Conservation (phyloP, 2,329 filamentous ascomycete genomes). For the Simplicillium sp. region DNA sequence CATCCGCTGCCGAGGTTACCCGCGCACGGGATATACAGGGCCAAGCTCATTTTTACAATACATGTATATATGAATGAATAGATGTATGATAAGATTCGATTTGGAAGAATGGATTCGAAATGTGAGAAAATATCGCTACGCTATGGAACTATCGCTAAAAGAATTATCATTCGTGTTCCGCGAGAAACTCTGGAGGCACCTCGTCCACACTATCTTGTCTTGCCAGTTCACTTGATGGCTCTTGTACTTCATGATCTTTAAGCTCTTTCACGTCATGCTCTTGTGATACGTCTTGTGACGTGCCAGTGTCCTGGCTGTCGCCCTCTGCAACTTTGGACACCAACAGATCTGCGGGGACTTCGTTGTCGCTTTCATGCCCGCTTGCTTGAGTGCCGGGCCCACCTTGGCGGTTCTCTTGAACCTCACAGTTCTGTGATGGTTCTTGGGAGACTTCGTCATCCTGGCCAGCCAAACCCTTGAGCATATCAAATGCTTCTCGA, state of each 20-base stretch:
- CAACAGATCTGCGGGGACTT: conserved; percentile 19
- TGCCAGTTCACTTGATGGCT: too few species aligned
- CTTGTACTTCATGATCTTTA: background rate
- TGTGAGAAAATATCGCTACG: too few species aligned
- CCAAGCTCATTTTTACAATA: too few species aligned
- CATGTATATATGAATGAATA: too few species aligned
- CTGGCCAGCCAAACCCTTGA: conserved; percentile 21
- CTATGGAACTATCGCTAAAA: too few species aligned
- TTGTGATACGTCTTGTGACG: background rate
- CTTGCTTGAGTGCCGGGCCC: background rate
- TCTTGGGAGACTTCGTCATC: conserved; percentile 5
- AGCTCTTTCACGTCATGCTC: background rate
- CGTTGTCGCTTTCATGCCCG: conserved; percentile 12
- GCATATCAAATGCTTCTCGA: conserved; percentile 46
- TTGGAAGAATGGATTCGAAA: too few species aligned
- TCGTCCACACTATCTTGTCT: conserved; percentile 32
- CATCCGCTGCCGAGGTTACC: too few species aligned
- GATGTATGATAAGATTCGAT: too few species aligned
- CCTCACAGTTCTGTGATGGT: conserved; percentile 4
- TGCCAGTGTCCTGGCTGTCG: conserved; percentile 4
- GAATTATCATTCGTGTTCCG: conserved; percentile 23
- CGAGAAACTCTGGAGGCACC: conserved; percentile 42
- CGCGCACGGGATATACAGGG: too few species aligned
- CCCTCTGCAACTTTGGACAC: conserved; percentile 19
- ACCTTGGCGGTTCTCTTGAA: background rate